Base-by-base conservation (phyloP, 1,139 yeast genomes). In the Suhomyces anneliseae region DNA sequence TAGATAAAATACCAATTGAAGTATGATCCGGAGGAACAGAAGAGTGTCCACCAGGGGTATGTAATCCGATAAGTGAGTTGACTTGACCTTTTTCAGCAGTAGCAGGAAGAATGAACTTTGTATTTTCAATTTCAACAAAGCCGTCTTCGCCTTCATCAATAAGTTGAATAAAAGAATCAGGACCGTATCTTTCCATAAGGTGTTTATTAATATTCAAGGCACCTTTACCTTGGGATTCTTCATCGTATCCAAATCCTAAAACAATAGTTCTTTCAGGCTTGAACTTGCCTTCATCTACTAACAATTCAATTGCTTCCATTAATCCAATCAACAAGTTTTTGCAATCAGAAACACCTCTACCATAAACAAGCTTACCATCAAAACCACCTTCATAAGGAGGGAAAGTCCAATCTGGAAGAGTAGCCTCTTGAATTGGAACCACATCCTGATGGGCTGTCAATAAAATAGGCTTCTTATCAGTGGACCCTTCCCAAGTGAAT, bases 51-150 rank as follows among this genome's bases (percentile, higher is more conserved):
- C 81, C 81, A 8, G 75, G 73, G 12, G 79, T 71, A 43, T 54
- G 64, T 40, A 77, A 57, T 8, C 68, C 71, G 39, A 77, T 65
- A 8, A 60, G 51, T 0, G 76, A 58, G 53, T 76, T 72, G 27
- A 74, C 44, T 47, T 70, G 65, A 0, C 82, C 82, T 58, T 77
- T 77, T 54, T 77, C 82, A 7, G 74, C 78, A 6, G 79, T 73
- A 4, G 76, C 77, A 2, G 89, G 85, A 35, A 78, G 59, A 6
- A 86, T 85, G 53, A 81, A 67, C 56, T 71, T 73, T 42, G 69
- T 57, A 7, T 81, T 82, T 48, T 72, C 75, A 9, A 68, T 56
- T 8, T 66, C 72, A 2, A 63, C 51, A 40, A 58, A 59, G 0
- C 74, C 70, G 6, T 53, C 54, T 36, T 65, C 66, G 24, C 82